A percentile compares a stretch with the other conserved stretches of the same genome.
These are phyloP conservation scores for Nissolia schottii DNA, from an alignment of 306 rosid species.

Conservation along the genomic window DNA sequence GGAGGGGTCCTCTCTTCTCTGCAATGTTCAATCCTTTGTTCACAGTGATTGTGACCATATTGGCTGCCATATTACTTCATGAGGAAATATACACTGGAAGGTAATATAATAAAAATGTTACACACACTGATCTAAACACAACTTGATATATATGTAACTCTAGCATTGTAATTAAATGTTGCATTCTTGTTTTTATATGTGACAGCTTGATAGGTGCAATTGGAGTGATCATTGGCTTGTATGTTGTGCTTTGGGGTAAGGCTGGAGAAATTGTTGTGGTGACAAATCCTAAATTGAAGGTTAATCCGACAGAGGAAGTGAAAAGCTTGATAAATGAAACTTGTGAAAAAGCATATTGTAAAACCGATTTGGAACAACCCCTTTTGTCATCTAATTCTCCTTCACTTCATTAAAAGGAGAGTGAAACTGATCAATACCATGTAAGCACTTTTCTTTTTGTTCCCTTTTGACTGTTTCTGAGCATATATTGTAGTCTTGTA, in stretches of 20 bases:
- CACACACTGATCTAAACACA: not conserved
- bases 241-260: slow-evolving; percentile 61
- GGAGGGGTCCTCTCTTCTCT: slow-evolving; percentile 46
- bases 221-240: slow-evolving; percentile 50
- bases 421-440: not conserved
- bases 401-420: not conserved
- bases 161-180: not conserved
- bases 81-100: slow-evolving; percentile 37
- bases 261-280: slow-evolving; percentile 23
- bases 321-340: not conserved
- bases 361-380: slow-evolving; percentile 40
- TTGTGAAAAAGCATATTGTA: not conserved
- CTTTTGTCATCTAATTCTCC: slow-evolving; percentile 17
- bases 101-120: slow-evolving; percentile 13
- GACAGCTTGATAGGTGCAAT: slow-evolving; percentile 41
- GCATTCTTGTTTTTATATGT: not conserved
- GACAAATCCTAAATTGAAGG: not conserved
- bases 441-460: not conserved
- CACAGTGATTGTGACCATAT: slow-evolving; percentile 38
- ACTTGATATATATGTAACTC: not conserved
- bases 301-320: not conserved
- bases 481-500: not conserved
- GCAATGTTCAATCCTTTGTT: slow-evolving; percentile 50
- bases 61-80: slow-evolving; percentile 46
- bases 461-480: not conserved